Evolutionary conservation across 345 rosid species (phyloP).

Genomic region (rapeseed (Brassica napus)): Da-Ae NC_063439.1:6861001-6861500

Average conservation of each 20-base stretch:
- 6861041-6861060: conserved; percentile 61
- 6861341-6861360: not conserved
- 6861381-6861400: too few relatives aligned
- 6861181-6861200: conserved; percentile 24
- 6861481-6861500: too few relatives aligned
- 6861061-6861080: not conserved
- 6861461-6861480: conserved; percentile 17
- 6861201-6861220: conserved; percentile 25
- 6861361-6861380: not conserved
- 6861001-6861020: conserved; percentile 88
- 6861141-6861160: conserved; percentile 14
- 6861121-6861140: conserved; percentile 24
- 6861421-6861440: not conserved
- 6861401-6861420: not conserved
- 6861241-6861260: conserved; percentile 24
- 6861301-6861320: not conserved
- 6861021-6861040: conserved; percentile 90
- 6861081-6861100: conserved; percentile 31
- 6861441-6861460: not conserved
- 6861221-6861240: conserved; percentile 45
- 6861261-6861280: not conserved
- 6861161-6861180: conserved; percentile 27
- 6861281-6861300: not conserved
- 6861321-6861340: not conserved
- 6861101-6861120: conserved; percentile 44